A percentile compares a stretch with the other conserved stretches of the same genome.
These are phyloP conservation scores for Aureobasidium melanogenum DNA, from an alignment of 2,329 filamentous ascomycete genomes.

Conservation along the genomic window DNA sequence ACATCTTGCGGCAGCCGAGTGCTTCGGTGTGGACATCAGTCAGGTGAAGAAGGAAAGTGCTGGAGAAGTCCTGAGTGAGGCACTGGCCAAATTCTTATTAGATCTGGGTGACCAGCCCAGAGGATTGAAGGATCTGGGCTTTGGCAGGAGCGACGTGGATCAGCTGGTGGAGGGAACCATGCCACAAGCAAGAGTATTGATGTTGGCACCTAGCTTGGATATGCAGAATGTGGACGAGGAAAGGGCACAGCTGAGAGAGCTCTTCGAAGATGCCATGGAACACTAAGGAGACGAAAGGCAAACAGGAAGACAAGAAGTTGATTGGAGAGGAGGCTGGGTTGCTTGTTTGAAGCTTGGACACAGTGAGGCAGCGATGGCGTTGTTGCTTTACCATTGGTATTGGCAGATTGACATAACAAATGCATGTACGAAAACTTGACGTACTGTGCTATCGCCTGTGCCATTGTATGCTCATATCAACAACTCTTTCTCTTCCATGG, in stretches of 20 bases:
- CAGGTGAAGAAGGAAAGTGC: conserved; percentile 84
- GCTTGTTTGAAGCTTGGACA: background rate
- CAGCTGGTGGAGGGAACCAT: conserved; percentile 87
- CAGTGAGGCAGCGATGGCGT: background rate
- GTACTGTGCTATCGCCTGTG: background rate
- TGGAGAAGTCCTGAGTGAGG: conserved; percentile 79
- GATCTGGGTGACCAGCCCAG: conserved; percentile 83
- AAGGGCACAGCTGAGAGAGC: conserved; percentile 37
- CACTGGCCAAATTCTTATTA: conserved; percentile 69
- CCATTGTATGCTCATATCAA: background rate
- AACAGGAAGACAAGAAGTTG: background rate
- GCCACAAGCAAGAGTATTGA: conserved; percentile 81
- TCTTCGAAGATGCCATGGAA: conserved; percentile 42
- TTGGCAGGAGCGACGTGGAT: conserved; percentile 65
- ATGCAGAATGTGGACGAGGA: conserved; percentile 37
- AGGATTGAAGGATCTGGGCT: conserved; percentile 77
- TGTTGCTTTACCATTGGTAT: background rate
- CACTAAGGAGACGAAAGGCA: conserved; percentile 21
- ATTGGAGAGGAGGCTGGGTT: background rate
- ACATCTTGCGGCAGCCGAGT: conserved; percentile 80
- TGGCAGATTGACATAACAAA: background rate
- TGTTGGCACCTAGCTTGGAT: conserved; percentile 74
- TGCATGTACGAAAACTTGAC: background rate
- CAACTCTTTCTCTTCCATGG: background rate
- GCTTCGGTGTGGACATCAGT: conserved; percentile 80